Conservation (phyloP, 495 filamentous ascomycete genomes). For the Hypoxylon subgilvum region DNA sequence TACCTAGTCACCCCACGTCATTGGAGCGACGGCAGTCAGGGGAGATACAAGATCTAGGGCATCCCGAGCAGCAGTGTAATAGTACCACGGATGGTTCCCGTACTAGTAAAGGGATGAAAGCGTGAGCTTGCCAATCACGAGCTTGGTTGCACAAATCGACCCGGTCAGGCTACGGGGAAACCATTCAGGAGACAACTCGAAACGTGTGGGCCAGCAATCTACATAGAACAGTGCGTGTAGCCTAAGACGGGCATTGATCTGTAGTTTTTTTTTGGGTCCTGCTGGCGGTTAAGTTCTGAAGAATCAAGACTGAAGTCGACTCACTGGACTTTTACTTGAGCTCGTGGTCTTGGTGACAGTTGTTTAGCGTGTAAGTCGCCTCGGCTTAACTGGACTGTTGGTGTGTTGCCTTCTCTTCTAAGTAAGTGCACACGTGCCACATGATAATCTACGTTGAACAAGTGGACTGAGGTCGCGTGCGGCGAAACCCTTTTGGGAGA, state of each 20-base stretch:
- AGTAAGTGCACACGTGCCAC: constrained; percentile 28
- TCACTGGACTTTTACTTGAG: too few relatives aligned
- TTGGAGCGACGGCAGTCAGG: constrained; percentile 20
- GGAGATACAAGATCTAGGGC: constrained; percentile 16
- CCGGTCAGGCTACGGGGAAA: constrained; percentile 2
- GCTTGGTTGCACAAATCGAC: not conserved
- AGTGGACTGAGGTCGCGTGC: constrained; percentile 22
- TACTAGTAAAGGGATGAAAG: not conserved
- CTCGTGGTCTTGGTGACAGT: constrained; percentile 10
- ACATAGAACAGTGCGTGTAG: too few relatives aligned
- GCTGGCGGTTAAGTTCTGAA: too few relatives aligned
- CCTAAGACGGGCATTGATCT: too few relatives aligned
- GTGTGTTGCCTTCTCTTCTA: constrained; percentile 28
- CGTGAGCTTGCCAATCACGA: constrained; percentile 15
- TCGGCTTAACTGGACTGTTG: not conserved
- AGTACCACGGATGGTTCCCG: too few relatives aligned
- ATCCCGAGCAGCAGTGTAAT: too few relatives aligned
- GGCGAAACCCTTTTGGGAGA: constrained; percentile 18
- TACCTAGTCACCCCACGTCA: constrained; percentile 20
- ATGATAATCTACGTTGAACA: not conserved
- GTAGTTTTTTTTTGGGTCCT: too few relatives aligned
- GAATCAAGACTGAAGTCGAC: too few relatives aligned
- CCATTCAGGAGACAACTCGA: constrained; percentile 1
- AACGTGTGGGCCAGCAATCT: not conserved
- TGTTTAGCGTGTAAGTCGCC: not conserved